phyloP scores from a whole-genome alignment of 1,139 yeast genomes.

The Zygosaccharomyces pseudobailii region DNA sequence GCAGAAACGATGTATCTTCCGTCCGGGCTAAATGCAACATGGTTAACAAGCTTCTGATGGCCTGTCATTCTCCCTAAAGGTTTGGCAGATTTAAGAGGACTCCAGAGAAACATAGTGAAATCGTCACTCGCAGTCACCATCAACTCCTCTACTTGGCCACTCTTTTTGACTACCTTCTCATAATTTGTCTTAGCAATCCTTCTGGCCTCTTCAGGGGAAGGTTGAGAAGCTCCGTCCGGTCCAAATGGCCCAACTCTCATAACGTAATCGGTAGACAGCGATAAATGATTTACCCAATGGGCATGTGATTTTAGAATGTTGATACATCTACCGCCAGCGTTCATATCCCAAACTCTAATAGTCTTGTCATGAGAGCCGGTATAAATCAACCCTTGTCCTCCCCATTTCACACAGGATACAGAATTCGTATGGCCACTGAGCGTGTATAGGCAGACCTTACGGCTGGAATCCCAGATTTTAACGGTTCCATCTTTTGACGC shows the following conservation, averaged over 20 bases:
- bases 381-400: slow-evolving; percentile 80
- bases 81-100: slow-evolving; percentile 71
- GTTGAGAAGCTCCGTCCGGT: slow-evolving; percentile 51
- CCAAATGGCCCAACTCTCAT: slow-evolving; percentile 79
- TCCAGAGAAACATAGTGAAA: slow-evolving; percentile 97
- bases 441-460: slow-evolving; percentile 62
- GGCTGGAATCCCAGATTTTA: slow-evolving; percentile 84
- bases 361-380: slow-evolving; percentile 95
- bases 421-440: slow-evolving; percentile 86
- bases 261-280: slow-evolving; percentile 86
- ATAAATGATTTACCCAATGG: slow-evolving; percentile 95
- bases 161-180: slow-evolving; percentile 70
- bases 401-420: slow-evolving; percentile 95
- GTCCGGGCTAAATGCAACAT: slow-evolving; percentile 93
- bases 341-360: slow-evolving; percentile 85
- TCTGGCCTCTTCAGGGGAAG: slow-evolving; percentile 52
- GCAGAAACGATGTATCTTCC: slow-evolving; percentile 89
- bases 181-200: slow-evolving; percentile 59
- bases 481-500: slow-evolving; percentile 91
- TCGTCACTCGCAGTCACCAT: slow-evolving; percentile 96
- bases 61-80: slow-evolving; percentile 95
- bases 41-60: slow-evolving; percentile 93
- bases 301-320: slow-evolving; percentile 85
- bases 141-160: slow-evolving; percentile 69
- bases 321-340: slow-evolving; percentile 64